Conservation (phyloP, 2,329 filamentous ascomycete genomes). For the Neoarthrinium moseri region DNA sequence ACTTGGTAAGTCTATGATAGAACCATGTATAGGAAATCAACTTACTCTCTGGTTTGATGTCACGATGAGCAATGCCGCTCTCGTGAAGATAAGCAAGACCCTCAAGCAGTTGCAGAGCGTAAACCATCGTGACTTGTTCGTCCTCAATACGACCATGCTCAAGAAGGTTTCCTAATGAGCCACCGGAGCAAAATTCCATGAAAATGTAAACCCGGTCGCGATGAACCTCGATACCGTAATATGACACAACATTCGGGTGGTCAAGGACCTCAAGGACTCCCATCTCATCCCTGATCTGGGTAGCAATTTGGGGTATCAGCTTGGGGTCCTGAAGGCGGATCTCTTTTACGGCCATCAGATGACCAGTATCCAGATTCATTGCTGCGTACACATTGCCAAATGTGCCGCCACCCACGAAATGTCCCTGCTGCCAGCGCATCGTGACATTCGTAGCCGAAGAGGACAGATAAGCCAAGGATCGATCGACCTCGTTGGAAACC, state of each 20-base stretch:
- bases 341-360: slow-evolving; percentile 98
- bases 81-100: slow-evolving; percentile 93
- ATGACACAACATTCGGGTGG: slow-evolving; percentile 96
- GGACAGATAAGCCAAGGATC: slow-evolving; percentile 89
- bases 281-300: slow-evolving; percentile 97
- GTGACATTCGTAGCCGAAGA: slow-evolving; percentile 94
- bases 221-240: slow-evolving; percentile 97
- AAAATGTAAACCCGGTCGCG: slow-evolving; percentile 99
- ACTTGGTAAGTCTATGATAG: slow-evolving; percentile 21
- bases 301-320: slow-evolving; percentile 88
- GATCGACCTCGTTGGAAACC: slow-evolving; percentile 92
- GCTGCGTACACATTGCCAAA: slow-evolving; percentile 97
- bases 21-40: slow-evolving; percentile 19
- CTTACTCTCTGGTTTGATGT: slow-evolving; percentile 96
- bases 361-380: slow-evolving; percentile 94
- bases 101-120: slow-evolving; percentile 89
- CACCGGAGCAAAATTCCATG: slow-evolving; percentile 98
- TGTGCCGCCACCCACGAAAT: slow-evolving; percentile 93
- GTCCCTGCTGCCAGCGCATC: slow-evolving; percentile 97
- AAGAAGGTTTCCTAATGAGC: slow-evolving; percentile 82
- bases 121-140: slow-evolving; percentile 96
- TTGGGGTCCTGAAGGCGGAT: slow-evolving; percentile 96
- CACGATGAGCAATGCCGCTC: slow-evolving; percentile 87
- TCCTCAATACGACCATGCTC: slow-evolving; percentile 98
- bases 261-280: slow-evolving; percentile 91